A percentile compares a stretch with the other conserved stretches of the same genome.
These are phyloP conservation scores for Cadophora sp. DNA, from an alignment of 2,329 filamentous ascomycete genomes.

Conservation along the genomic window DNA sequence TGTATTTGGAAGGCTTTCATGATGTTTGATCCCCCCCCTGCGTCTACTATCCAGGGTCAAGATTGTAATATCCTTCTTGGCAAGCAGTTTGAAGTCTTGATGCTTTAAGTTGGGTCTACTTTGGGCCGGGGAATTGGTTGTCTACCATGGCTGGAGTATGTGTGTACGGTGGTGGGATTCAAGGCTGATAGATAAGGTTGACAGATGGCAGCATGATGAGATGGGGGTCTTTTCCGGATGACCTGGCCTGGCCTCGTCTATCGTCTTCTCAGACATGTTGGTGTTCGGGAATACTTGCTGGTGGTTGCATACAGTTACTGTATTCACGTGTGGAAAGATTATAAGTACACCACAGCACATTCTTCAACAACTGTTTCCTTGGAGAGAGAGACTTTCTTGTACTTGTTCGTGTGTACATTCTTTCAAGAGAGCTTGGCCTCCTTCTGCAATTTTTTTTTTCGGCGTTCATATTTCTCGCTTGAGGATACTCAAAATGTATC, in stretches of 20 bases:
- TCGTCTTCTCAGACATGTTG: background rate
- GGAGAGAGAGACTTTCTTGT: background rate
- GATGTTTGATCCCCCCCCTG: no score
- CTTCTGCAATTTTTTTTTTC: no score
- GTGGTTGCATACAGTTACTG: background rate
- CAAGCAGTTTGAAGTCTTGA: background rate
- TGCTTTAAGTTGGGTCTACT: background rate
- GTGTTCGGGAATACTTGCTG: background rate
- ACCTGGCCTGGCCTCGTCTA: background rate
- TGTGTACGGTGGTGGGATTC: no score
- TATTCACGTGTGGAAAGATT: no score
- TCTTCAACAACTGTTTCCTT: background rate
- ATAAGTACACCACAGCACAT: no score
- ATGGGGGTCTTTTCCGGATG: background rate
- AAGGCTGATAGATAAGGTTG: background rate
- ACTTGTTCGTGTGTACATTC: background rate
- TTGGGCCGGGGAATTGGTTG: no score
- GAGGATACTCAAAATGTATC: background rate
- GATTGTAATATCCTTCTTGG: no score
- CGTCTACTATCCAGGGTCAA: no score
- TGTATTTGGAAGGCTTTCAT: no score
- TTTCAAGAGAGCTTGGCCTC: background rate
- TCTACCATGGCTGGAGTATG: no score
- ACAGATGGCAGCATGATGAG: background rate
- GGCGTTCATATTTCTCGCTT: background rate